phyloP scores from a whole-genome alignment of 192 early-diverging fungal species.

The Rhizophagus clarus region DNA sequence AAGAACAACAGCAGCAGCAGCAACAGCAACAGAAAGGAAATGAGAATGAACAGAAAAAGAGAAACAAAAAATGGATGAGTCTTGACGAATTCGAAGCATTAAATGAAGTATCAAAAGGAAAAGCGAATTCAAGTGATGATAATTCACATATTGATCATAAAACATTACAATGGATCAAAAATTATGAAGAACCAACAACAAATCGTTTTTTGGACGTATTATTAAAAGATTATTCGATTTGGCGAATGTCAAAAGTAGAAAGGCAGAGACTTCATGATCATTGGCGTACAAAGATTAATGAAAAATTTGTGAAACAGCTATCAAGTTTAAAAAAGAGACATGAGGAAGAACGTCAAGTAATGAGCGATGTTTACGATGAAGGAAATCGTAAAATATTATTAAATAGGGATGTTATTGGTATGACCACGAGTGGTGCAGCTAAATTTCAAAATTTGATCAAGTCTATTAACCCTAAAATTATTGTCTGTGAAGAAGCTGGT shows the following conservation, averaged over 20 bases:
- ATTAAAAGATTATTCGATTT: conserved; percentile 38
- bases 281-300: conserved; percentile 40
- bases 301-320: conserved; percentile 35
- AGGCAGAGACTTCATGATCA: conserved; percentile 39
- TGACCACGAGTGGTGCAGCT: conserved; percentile 65
- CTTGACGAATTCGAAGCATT: too few species aligned
- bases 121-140: neutral
- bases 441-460: conserved; percentile 39
- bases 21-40: too few species aligned
- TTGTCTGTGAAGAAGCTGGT: conserved; percentile 62
- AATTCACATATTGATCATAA: neutral
- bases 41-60: too few species aligned
- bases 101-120: too few species aligned
- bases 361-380: conserved; percentile 42
- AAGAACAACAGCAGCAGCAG: too few species aligned
- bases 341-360: neutral
- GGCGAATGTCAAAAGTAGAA: conserved; percentile 52
- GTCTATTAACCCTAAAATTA: conserved; percentile 48
- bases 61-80: too few species aligned
- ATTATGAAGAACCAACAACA: neutral
- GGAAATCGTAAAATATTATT: conserved; percentile 34
- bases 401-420: conserved; percentile 49
- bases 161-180: neutral
- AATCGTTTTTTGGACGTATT: neutral
- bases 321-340: neutral